A percentile compares a stretch with the other conserved stretches of the same genome.
phyloP scores from a whole-genome alignment of 805 yeast species.

The Ogataea paraovalis region DNA sequence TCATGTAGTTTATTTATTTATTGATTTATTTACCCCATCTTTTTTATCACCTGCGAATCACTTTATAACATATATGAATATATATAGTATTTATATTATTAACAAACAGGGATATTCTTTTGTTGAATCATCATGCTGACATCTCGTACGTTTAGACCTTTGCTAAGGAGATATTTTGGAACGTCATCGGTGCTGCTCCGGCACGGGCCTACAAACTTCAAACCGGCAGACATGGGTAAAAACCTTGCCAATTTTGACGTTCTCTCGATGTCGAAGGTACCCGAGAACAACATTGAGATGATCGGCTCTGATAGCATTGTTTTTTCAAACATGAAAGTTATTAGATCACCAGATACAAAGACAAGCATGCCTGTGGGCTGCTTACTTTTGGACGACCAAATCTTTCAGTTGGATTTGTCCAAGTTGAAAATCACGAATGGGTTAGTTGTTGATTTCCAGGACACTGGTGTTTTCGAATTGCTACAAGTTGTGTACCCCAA shows the following conservation, averaged over 20 bases:
- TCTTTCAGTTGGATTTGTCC: conserved; percentile 53
- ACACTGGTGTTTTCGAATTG: conserved; percentile 41
- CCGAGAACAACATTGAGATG: conserved; percentile 48
- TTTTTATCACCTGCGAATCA: neutral
- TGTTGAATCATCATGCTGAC: neutral
- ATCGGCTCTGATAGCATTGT: conserved; percentile 54
- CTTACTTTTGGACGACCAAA: conserved; percentile 52
- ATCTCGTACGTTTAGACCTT: neutral
- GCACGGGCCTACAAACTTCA: conserved; percentile 26
- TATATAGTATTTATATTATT: too few relatives aligned
- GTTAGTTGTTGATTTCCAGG: conserved; percentile 38
- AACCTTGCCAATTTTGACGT: conserved; percentile 42
- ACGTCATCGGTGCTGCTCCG: conserved; percentile 3
- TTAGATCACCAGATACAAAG: conserved; percentile 37
- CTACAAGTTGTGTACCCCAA: conserved; percentile 62
- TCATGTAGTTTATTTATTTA: too few relatives aligned
- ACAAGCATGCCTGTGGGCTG: conserved; percentile 40
- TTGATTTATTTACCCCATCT: conserved; percentile 2
- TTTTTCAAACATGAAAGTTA: conserved; percentile 49
- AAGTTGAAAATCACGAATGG: conserved; percentile 20
- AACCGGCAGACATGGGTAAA: conserved; percentile 33
- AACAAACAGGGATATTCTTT: too few relatives aligned
- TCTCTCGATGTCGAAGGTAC: conserved; percentile 38
- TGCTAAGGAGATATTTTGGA: conserved; percentile 7
- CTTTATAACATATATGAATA: neutral